A percentile compares a stretch with the other conserved stretches of the same genome.
These are phyloP conservation scores for Macroventuria anomochaeta DNA, from an alignment of 2,329 filamentous ascomycete genomes.

Conservation along the genomic window DNA sequence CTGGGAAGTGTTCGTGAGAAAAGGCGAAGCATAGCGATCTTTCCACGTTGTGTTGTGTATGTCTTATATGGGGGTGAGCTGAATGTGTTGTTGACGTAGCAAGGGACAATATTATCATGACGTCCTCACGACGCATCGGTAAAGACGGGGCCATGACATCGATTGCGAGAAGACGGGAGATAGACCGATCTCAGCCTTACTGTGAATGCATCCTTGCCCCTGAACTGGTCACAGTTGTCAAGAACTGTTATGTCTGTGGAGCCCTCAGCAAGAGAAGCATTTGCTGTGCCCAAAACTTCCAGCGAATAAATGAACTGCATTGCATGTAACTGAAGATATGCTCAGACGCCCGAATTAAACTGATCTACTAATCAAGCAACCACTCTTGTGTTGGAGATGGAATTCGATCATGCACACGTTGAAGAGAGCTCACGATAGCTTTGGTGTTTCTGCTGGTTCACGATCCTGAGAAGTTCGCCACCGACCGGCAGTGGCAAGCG, in stretches of 20 bases:
- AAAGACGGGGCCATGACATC: constrained; percentile 14
- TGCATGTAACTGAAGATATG: too few relatives aligned
- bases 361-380: too few relatives aligned
- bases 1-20: constrained; percentile 29
- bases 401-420: too few relatives aligned
- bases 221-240: not conserved
- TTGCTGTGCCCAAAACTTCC: too few relatives aligned
- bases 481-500: not conserved
- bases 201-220: not conserved
- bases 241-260: not conserved
- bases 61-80: constrained; percentile 22
- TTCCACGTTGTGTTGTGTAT: not conserved
- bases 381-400: too few relatives aligned
- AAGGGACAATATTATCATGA: constrained; percentile 35
- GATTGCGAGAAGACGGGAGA: constrained; percentile 4
- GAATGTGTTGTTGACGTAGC: constrained; percentile 26
- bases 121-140: constrained; percentile 32
- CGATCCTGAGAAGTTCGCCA: not conserved
- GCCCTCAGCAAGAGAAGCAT: too few relatives aligned
- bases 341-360: too few relatives aligned
- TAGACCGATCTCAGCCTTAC: not conserved
- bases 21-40: constrained; percentile 37
- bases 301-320: too few relatives aligned
- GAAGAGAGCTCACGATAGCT: not conserved
- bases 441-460: not conserved